These are phyloP conservation scores for Chaetomiaceae sp. DNA, from an alignment of 2,329 filamentous ascomycete genomes.

Conservation along the genomic window DNA sequence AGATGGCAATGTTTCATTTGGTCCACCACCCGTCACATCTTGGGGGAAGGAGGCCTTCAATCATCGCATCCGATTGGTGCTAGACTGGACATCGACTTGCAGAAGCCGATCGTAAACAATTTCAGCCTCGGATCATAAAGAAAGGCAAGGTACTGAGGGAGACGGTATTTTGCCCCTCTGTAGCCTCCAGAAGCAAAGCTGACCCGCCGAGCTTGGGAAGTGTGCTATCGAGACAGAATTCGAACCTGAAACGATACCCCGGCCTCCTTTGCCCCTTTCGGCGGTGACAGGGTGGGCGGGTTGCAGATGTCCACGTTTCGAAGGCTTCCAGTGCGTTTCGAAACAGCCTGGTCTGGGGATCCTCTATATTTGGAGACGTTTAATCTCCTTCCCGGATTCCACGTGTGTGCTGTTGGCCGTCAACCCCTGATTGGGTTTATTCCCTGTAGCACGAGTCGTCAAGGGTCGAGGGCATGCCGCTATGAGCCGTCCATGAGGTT, in stretches of 20 bases:
- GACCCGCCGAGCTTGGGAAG: background rate
- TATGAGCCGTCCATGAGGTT: background rate
- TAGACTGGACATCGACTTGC: background rate
- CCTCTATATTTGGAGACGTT: constrained; percentile 17
- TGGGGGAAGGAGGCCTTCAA: background rate
- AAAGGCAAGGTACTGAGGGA: background rate
- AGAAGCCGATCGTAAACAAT: constrained; percentile 13
- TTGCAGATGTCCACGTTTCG: constrained; percentile 16
- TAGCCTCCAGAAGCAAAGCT: background rate
- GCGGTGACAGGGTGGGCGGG: background rate
- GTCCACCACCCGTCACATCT: background rate
- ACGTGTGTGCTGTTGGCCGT: constrained; percentile 12
- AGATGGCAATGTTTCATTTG: constrained; percentile 3
- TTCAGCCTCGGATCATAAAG: background rate
- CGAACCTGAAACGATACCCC: constrained; percentile 13
- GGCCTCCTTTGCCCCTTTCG: background rate
- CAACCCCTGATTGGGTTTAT: background rate
- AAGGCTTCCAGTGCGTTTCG: constrained; percentile 18
- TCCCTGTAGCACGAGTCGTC: background rate
- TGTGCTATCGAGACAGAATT: background rate
- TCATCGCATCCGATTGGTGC: constrained; percentile 10
- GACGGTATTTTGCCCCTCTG: constrained; percentile 2
- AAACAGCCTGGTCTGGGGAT: constrained; percentile 12
- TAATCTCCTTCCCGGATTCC: constrained; percentile 15
- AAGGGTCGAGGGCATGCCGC: background rate